These are phyloP conservation scores for Ustulina deusta DNA, from an alignment of 2,329 filamentous ascomycete genomes.

Conservation along the genomic window DNA sequence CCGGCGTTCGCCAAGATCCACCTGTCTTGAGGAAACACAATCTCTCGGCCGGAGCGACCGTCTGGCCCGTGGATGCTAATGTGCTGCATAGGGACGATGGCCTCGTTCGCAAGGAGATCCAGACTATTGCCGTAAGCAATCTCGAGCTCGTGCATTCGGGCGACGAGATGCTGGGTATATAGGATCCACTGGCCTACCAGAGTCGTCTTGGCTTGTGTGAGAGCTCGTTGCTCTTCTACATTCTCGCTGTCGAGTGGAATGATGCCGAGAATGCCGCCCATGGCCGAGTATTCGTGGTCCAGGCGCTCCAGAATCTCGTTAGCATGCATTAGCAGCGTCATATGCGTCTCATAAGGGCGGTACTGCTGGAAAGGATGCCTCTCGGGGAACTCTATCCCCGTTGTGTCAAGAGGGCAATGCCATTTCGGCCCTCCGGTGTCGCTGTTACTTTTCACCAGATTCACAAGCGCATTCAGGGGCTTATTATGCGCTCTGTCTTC, in stretches of 20 bases:
- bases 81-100: slow-evolving; percentile 63
- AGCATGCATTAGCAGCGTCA: slow-evolving; percentile 66
- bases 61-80: slow-evolving; percentile 65
- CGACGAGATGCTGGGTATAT: slow-evolving; percentile 65
- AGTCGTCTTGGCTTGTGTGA: slow-evolving; percentile 59
- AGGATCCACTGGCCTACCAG: slow-evolving; percentile 69
- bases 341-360: slow-evolving; percentile 60
- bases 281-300: slow-evolving; percentile 68
- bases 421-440: slow-evolving; percentile 57
- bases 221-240: slow-evolving; percentile 53
- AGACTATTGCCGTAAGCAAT: slow-evolving; percentile 63
- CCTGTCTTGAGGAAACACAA: slow-evolving; percentile 67
- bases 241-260: slow-evolving; percentile 59
- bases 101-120: slow-evolving; percentile 63
- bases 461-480: slow-evolving; percentile 61
- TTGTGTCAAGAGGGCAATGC: slow-evolving; percentile 60
- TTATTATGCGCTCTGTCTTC: slow-evolving; percentile 61
- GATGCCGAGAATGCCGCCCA: slow-evolving; percentile 67
- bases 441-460: slow-evolving; percentile 58
- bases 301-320: slow-evolving; percentile 70
- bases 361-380: slow-evolving; percentile 38
- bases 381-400: slow-evolving; percentile 41
- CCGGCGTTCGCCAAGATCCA: slow-evolving; percentile 68
- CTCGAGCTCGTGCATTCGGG: slow-evolving; percentile 69
- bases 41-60: slow-evolving; percentile 63